Base-by-base conservation (phyloP, 2,329 filamentous ascomycete genomes). In the Pseudocercospora fuligena region DNA sequence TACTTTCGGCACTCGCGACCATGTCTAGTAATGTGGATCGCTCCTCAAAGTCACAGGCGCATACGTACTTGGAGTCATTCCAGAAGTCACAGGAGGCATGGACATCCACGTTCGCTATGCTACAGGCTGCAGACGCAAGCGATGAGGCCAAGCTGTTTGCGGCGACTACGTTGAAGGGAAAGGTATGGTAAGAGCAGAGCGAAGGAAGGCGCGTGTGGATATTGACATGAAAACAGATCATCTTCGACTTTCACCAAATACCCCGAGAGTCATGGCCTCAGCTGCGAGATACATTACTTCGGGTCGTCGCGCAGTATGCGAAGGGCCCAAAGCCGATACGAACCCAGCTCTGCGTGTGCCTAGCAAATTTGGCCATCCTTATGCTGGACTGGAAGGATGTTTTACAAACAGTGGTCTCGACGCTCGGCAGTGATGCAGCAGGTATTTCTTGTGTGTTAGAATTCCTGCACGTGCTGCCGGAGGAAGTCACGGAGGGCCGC, bases 401-500 rank as follows among this genome's bases (percentile, higher is more conserved):
- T 61, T 84, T 99, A 69, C 85, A 88, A 56, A 90, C 90, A 61
- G 91, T 98, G 58, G 92, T 97, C 62, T 86, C 89, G 64, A 87
- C 92, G 51, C 87, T 98, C 64, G 90, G 91, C 72, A 88, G 87
- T 78, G 90, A 91, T 76, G 88, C 90, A 67, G 88, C 90, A 76
- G 93, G 91, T 78, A 89, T 95, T 75, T 89, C 93, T 71, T 95
- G 92, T 79, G 91, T 98, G 75, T 86, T 99, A 77, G 95, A 99
- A 80, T 99, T 99, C 80, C 86, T 99, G 72, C 93, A 93, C 80
- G 94, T 99, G 75, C 89, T 99, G 72, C 95, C 95, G 64, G 95
- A 99, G 85, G 95, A 99, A 87, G 95, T 99, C 78, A 98, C 92
- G 74, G 94, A 99, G 86, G 95, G 95, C 83, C 93, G 95, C 83